Evolutionary conservation across 1,139 yeast genomes (phyloP).

Genomic region (Meyerozyma guilliermondii): DNA sequence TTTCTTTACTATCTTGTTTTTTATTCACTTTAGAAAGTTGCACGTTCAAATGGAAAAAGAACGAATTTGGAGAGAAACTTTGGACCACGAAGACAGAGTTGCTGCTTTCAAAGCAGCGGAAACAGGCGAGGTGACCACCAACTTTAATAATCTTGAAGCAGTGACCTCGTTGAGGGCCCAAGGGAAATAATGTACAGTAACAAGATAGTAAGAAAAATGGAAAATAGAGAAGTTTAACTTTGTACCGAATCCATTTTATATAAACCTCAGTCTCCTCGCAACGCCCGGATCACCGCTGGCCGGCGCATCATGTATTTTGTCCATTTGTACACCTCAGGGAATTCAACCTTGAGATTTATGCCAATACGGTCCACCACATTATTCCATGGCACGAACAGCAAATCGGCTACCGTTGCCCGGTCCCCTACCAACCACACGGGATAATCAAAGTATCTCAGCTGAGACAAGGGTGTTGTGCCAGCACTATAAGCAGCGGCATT

Average conservation of each 20-base stretch:
- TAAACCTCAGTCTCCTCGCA: slow-evolving; percentile 50
- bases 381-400: slow-evolving; percentile 95
- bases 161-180: slow-evolving; percentile 19
- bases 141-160: slow-evolving; percentile 12
- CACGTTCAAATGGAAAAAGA: slow-evolving; percentile 48
- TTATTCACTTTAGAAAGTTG: slow-evolving; percentile 46
- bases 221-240: too few relatives aligned
- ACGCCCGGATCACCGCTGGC: slow-evolving; percentile 76
- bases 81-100: slow-evolving; percentile 1
- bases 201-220: too few relatives aligned
- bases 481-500: slow-evolving; percentile 85
- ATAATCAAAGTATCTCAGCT: slow-evolving; percentile 81
- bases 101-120: neutral
- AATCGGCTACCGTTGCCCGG: slow-evolving; percentile 83
- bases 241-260: neutral
- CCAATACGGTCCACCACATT: slow-evolving; percentile 93
- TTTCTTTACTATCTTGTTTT: slow-evolving; percentile 37
- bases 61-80: slow-evolving; percentile 22
- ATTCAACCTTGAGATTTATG: slow-evolving; percentile 77
- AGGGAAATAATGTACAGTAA: slow-evolving; percentile 9
- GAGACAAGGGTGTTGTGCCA: slow-evolving; percentile 84
- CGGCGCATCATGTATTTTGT: slow-evolving; percentile 88
- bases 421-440: slow-evolving; percentile 97
- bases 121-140: neutral
- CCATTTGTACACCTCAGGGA: slow-evolving; percentile 96